Evolutionary conservation across 2,329 filamentous ascomycete genomes (phyloP), one percentile per base, ranked within the genome.

Genomic region (Fonsecaea multimorphosa): DNA sequence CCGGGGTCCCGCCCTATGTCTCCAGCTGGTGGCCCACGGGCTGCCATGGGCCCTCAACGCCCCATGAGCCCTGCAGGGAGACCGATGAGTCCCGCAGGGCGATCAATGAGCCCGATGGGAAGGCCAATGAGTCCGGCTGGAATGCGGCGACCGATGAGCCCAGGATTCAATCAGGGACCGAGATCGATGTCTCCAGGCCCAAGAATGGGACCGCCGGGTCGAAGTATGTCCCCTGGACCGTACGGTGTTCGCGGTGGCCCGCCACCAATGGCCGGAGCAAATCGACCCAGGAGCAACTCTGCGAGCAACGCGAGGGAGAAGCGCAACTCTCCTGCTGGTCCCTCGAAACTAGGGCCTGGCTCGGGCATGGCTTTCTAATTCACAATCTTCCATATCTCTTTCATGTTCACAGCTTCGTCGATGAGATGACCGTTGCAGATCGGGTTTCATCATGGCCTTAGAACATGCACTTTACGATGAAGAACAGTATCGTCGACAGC

Each of bases 151-250:
- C 31, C 71, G 58, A 67, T 64, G 62, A 70, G 65, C 60, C 72
- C 66, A 57, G 71, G 66, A 29, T 73, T 71, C 65, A 75, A 73
- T 32, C 71, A 73, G 58, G 64, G 72, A 32, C 75, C 76, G 60
- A 68, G 79, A 64, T 78, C 81, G 29, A 82, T 83, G 66, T 84
- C 84, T 24, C 83, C 84, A 9, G 81, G 79, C 11, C 81, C 79
- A 40, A 51, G 60, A n/a, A 76, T 74, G 34, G 71, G 64, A 73
- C 72, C 81, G 78, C n/a, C 79, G 68, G 74, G 77, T 27, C 76
- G 79, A 63, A 74, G 77, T 32, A 78, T 78, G 76, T 82, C 80
- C 31, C 82, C 82, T 14, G 79, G 79, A 19, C 79, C 79, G 2
- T 80, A 81, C 53, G 78, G 79, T 36, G 72, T 71, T 19, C 76